Percentiles rank a stretch among this genome's conserved stretches.
Evolutionary conservation across 2,329 filamentous ascomycete genomes (phyloP).

Genomic region (Trichoderma hamatum): DNA sequence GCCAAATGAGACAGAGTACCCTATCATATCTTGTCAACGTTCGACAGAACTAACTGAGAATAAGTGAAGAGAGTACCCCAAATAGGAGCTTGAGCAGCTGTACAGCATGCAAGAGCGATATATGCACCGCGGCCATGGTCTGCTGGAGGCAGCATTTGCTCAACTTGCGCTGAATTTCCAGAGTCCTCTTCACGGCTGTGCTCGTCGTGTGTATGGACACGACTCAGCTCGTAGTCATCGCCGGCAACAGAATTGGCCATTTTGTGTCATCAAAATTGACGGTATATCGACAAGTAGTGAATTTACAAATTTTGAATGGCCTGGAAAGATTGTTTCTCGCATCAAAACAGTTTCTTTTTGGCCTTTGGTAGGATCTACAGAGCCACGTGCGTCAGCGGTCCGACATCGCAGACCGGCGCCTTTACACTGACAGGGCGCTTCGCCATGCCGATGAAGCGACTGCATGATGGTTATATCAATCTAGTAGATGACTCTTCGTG

Average conservation of each 20-base stretch:
- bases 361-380: neutral
- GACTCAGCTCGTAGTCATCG: neutral
- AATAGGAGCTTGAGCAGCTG: constrained; percentile 40
- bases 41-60: neutral
- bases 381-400: constrained; percentile 16
- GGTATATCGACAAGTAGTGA: neutral
- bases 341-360: neutral
- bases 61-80: constrained; percentile 35
- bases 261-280: neutral
- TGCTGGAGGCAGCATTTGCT: constrained; percentile 34
- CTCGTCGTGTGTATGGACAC: neutral
- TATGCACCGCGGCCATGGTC: constrained; percentile 39
- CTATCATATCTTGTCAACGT: constrained; percentile 42
- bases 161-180: neutral
- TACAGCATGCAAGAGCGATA: constrained; percentile 37
- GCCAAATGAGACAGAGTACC: constrained; percentile 69
- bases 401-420: constrained; percentile 14
- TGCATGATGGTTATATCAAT: neutral
- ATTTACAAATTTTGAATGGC: neutral
- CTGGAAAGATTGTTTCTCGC: neutral
- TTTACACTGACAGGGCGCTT: neutral
- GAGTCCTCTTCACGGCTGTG: neutral
- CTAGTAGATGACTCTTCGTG: too few relatives aligned
- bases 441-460: neutral
- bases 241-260: neutral